phyloP scores from a whole-genome alignment of 2,329 filamentous ascomycete genomes.

The Colletotrichum sp. region DNA sequence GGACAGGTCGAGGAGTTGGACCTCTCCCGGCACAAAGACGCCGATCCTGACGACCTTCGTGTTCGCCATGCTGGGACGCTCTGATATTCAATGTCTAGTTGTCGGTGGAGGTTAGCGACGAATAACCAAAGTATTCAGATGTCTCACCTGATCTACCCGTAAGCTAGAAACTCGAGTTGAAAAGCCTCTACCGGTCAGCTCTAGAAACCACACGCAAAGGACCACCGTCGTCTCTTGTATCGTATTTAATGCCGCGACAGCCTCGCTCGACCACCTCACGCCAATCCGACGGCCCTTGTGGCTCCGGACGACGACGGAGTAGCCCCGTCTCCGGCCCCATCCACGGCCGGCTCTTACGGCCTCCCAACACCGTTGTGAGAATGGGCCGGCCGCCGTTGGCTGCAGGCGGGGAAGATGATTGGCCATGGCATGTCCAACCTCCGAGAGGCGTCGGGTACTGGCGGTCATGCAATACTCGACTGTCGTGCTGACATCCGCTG shows the following conservation, averaged over 20 bases:
- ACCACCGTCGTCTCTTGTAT: background rate
- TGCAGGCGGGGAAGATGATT: conserved; percentile 28
- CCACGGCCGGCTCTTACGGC: background rate
- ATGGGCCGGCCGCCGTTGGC: background rate
- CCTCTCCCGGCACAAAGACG: conserved; percentile 52
- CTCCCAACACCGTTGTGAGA: background rate
- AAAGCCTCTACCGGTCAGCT: background rate
- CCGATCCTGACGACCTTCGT: conserved; percentile 46
- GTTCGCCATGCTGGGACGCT: conserved; percentile 7
- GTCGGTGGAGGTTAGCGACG: background rate
- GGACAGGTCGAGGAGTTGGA: conserved; percentile 56
- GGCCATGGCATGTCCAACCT: conserved; percentile 24
- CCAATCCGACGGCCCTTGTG: too few species aligned
- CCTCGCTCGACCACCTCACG: background rate
- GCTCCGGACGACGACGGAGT: background rate
- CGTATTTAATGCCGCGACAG: background rate
- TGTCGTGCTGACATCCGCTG: background rate
- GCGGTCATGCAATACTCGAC: background rate
- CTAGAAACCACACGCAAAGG: background rate
- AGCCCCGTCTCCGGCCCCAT: background rate
- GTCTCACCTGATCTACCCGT: background rate
- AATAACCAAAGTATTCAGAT: background rate
- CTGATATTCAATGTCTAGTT: background rate
- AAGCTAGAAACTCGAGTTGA: background rate
- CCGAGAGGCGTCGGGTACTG: conserved; percentile 30